These are phyloP conservation scores for Pleomassaria siparia DNA, from an alignment of 2,329 filamentous ascomycete genomes.

Conservation along the genomic window DNA sequence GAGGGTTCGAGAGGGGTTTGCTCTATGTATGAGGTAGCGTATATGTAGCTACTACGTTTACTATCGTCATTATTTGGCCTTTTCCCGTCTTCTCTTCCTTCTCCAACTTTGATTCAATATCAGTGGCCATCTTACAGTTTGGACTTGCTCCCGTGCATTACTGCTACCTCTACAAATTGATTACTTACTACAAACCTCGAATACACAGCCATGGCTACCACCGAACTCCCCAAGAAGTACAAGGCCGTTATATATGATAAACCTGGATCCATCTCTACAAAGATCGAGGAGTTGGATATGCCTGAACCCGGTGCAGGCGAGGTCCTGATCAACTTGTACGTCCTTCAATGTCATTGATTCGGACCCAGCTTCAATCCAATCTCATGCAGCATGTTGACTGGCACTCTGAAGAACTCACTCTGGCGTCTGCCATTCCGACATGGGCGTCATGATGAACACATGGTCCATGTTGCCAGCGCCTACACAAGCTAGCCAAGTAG, in stretches of 20 bases:
- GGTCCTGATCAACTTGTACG: conserved; percentile 63
- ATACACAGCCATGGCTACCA: conserved; percentile 18
- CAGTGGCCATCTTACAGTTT: too few species aligned
- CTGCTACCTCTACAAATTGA: too few species aligned
- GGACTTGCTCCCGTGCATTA: too few species aligned
- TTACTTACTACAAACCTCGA: too few species aligned
- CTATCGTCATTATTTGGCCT: background rate
- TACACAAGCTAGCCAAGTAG: conserved; percentile 63
- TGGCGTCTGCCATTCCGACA: conserved; percentile 66
- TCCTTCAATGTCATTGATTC: conserved; percentile 16
- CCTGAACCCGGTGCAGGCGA: conserved; percentile 65
- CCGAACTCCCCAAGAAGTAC: conserved; percentile 57
- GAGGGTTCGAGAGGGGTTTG: too few species aligned
- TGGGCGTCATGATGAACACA: conserved; percentile 51
- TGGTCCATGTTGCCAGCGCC: conserved; percentile 61
- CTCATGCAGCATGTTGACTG: conserved; percentile 1
- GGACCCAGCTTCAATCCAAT: too few species aligned
- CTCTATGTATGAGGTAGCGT: background rate
- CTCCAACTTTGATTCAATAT: too few species aligned
- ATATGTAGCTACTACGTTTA: background rate
- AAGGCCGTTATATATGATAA: conserved; percentile 67
- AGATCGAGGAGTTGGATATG: conserved; percentile 64
- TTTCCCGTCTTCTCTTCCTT: background rate
- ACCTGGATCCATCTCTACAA: conserved; percentile 65
- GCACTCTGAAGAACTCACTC: conserved; percentile 53